Evolutionary conservation across 441 rosid genomes (phyloP).

Genomic region (Eutrema salsugineum): DNA sequence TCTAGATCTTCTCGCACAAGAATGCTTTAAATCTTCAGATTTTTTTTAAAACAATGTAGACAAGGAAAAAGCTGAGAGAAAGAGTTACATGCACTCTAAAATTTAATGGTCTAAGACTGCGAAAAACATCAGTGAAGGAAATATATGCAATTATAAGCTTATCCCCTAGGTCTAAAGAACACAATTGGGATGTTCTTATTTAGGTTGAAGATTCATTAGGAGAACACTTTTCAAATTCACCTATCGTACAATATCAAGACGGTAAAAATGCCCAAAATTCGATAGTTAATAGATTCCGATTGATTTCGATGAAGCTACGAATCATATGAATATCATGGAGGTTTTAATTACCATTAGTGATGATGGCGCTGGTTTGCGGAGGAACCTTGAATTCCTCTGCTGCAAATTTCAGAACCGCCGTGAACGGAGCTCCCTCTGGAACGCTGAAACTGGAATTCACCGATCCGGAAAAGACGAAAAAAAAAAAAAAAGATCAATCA

Average conservation of each 20-base stretch:
- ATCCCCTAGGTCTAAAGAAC: background rate
- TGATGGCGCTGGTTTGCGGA: constrained; percentile 97
- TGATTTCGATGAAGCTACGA: background rate
- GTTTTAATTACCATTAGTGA: constrained; percentile 65
- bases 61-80: background rate
- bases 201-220: background rate
- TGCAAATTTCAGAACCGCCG: constrained; percentile 87
- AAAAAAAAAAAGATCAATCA: background rate
- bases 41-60: background rate
- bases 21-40: background rate
- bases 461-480: background rate
- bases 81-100: background rate
- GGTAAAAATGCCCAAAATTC: background rate
- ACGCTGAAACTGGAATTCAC: constrained; percentile 72
- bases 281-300: background rate
- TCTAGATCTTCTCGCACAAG: background rate
- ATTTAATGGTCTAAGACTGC: background rate
- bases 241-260: background rate
- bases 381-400: constrained; percentile 99
- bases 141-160: background rate
- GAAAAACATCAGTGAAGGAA: background rate
- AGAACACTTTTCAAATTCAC: background rate
- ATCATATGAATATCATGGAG: background rate
- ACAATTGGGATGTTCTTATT: background rate
- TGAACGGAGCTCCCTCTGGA: constrained; percentile 94